Evolutionary conservation across 371 early-diverging fungal genomes (phyloP).

Genomic region (Smittium culicis): DNA sequence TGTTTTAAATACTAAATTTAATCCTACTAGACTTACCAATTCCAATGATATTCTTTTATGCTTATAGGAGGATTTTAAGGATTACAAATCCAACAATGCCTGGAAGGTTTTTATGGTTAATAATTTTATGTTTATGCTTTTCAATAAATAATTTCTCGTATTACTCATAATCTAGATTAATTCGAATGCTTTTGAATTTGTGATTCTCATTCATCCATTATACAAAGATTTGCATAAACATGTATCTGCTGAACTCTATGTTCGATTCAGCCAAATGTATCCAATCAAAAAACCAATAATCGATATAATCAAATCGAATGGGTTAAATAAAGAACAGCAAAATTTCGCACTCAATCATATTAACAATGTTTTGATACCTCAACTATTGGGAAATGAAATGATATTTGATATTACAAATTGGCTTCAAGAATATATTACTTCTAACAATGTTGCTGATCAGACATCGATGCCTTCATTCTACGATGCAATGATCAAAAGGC

Average conservation of each 20-base stretch:
- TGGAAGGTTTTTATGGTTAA: too few species aligned
- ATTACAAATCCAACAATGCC: neutral
- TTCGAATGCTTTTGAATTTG: conserved; percentile 58
- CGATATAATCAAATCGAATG: conserved; percentile 38
- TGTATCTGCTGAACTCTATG: conserved; percentile 17
- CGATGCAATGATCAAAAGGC: conserved; percentile 35
- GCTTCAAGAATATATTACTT: conserved; percentile 47
- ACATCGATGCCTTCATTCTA: conserved; percentile 24
- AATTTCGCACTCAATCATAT: conserved; percentile 34
- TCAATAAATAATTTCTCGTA: too few species aligned
- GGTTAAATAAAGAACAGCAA: conserved; percentile 37
- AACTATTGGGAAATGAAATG: conserved; percentile 54
- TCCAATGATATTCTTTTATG: conserved; percentile 36
- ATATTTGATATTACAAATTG: conserved; percentile 51
- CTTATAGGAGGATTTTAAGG: neutral
- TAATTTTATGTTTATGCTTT: too few species aligned
- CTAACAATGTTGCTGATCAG: conserved; percentile 37
- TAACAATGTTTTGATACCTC: conserved; percentile 30
- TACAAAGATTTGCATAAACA: conserved; percentile 31
- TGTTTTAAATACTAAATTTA: too few species aligned
- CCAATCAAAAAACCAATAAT: conserved; percentile 52
- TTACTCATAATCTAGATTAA: too few species aligned
- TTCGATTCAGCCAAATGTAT: conserved; percentile 47
- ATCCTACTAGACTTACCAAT: too few species aligned
- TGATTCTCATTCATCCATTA: conserved; percentile 40